Conservation (phyloP, 2,329 filamentous ascomycete genomes). For the Orbilia ellipsospora region DNA sequence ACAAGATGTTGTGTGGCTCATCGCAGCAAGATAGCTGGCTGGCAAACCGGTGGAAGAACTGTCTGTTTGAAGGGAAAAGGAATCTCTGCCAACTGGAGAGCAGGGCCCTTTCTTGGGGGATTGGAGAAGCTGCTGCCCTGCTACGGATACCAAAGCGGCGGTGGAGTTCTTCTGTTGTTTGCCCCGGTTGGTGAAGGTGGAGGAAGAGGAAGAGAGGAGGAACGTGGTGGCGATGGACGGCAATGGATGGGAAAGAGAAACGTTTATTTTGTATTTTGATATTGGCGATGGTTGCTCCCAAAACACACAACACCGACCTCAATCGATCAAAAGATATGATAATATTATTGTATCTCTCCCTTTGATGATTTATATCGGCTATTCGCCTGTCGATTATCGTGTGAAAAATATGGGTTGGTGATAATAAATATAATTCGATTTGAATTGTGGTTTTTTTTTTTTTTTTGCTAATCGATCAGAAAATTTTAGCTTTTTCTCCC, state of each 20-base stretch:
- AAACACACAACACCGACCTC: constrained; percentile 3
- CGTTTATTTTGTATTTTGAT: no score
- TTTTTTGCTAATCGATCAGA: no score
- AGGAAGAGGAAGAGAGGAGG: not conserved
- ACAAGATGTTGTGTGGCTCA: constrained; percentile 52
- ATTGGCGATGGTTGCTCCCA: constrained; percentile 1
- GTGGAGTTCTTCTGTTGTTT: not conserved
- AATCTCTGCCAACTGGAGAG: constrained; percentile 20
- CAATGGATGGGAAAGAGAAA: not conserved
- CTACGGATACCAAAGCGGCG: not conserved
- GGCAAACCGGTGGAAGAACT: constrained; percentile 6
- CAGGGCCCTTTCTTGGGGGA: constrained; percentile 16
- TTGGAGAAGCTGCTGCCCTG: constrained; percentile 1
- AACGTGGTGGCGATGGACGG: not conserved
- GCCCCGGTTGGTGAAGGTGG: no score
- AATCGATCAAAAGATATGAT: no score
- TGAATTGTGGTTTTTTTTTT: no score
- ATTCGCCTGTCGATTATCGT: no score
- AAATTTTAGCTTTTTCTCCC: no score
- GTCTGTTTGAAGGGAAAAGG: constrained; percentile 4
- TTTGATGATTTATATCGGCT: no score
- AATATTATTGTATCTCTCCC: no score
- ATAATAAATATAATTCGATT: no score
- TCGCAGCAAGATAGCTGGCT: constrained; percentile 40
- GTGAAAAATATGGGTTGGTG: no score